phyloP scores from a whole-genome alignment of 2,329 filamentous ascomycete genomes.

The Juglanconis oblonga region DNA sequence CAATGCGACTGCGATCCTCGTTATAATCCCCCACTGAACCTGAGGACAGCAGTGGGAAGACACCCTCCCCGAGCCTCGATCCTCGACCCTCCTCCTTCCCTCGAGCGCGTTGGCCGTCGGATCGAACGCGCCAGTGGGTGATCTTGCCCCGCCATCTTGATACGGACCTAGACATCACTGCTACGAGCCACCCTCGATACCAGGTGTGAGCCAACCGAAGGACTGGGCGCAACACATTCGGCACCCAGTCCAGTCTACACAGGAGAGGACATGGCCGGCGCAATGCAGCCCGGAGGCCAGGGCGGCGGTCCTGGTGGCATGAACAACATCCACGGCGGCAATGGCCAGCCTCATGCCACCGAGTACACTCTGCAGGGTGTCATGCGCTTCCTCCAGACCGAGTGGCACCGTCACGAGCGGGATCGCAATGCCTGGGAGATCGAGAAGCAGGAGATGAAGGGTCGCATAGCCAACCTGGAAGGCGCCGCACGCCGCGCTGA shows the following conservation, averaged over 20 bases:
- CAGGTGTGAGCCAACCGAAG: background rate
- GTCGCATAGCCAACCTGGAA: constrained; percentile 90
- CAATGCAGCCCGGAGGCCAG: constrained; percentile 17
- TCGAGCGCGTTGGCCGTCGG: constrained; percentile 7
- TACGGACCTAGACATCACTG: background rate
- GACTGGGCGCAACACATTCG: constrained; percentile 6
- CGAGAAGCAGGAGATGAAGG: constrained; percentile 98
- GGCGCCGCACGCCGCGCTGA: constrained; percentile 85
- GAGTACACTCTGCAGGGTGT: constrained; percentile 71
- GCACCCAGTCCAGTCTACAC: constrained; percentile 3
- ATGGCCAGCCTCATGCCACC: constrained; percentile 54
- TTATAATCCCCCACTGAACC: constrained; percentile 8
- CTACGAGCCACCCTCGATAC: background rate
- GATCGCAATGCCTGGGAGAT: constrained; percentile 99
- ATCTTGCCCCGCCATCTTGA: background rate
- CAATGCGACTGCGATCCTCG: constrained; percentile 9
- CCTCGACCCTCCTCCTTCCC: background rate
- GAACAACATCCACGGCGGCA: constrained; percentile 20
- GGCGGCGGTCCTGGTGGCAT: constrained; percentile 14
- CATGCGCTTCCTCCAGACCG: constrained; percentile 98
- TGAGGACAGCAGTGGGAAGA: constrained; percentile 2
- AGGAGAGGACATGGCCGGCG: constrained; percentile 13
- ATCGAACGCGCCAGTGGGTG: constrained; percentile 10
- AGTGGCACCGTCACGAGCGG: constrained; percentile 98
- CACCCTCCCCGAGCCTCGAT: background rate